phyloP scores from a whole-genome alignment of 306 rosid species.

The Trichosanthes cucumerina region DNA sequence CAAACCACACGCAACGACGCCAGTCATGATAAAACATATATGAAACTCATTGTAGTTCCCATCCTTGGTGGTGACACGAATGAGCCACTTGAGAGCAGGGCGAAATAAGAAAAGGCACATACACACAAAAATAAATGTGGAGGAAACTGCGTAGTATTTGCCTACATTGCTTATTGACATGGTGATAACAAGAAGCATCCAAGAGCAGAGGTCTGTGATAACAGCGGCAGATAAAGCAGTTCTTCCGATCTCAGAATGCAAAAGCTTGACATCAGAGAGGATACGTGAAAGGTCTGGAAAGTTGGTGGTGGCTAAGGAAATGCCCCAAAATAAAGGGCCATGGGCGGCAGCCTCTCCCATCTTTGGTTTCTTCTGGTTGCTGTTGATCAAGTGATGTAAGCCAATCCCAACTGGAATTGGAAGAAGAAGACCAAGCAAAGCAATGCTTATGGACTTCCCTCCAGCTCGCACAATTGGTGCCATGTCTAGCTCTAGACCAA shows the following conservation, averaged over 20 bases:
- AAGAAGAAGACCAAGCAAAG: slow-evolving; percentile 22
- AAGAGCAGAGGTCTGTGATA: slow-evolving; percentile 27
- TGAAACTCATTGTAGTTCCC: slow-evolving; percentile 19
- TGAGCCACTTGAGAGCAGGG: slow-evolving; percentile 20
- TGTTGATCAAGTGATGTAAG: slow-evolving; percentile 1
- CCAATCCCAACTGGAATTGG: slow-evolving; percentile 17
- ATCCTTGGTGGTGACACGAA: slow-evolving; percentile 12
- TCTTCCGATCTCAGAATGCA: slow-evolving; percentile 28
- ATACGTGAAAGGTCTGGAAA: slow-evolving; percentile 30
- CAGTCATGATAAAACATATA: slow-evolving; percentile 16
- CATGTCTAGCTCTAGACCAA: slow-evolving; percentile 34
- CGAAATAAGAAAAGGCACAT: slow-evolving; percentile 13
- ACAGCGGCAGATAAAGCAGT: slow-evolving; percentile 28
- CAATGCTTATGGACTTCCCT: slow-evolving; percentile 19
- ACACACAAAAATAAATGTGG: slow-evolving; percentile 7
- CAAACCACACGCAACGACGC: slow-evolving; percentile 11
- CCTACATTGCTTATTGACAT: slow-evolving; percentile 4
- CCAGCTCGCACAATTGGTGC: slow-evolving; percentile 17
- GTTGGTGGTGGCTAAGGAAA: slow-evolving; percentile 27
- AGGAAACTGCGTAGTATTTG: not conserved
- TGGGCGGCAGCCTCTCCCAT: not conserved
- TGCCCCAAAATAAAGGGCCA: slow-evolving; percentile 28
- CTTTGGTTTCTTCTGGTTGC: not conserved
- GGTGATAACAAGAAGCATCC: slow-evolving; percentile 22
- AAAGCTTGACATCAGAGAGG: slow-evolving; percentile 33